Evolutionary conservation across 75 land plant species (phyloP), one percentile per base, ranked within the genome.

Genomic region (Adiantum capillusveneris): DNA sequence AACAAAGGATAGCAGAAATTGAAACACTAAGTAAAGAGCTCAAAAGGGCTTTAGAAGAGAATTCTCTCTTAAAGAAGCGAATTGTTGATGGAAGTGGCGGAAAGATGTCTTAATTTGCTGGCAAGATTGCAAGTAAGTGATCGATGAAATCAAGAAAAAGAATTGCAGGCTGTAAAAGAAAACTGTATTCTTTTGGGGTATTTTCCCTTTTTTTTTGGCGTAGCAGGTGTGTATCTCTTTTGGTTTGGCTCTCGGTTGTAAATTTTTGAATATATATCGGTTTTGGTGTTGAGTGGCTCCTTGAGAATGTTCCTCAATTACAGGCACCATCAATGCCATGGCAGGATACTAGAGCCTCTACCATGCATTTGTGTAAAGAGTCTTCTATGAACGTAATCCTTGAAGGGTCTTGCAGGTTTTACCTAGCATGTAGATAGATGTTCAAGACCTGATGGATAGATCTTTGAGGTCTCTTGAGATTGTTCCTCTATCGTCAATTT

Each of bases 1-100:
- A 85, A 51, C 25, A 68, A 31, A 50, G 73, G 6, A 65, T 79
- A 25, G 72, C 83, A 0, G 75, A 85, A 16, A 44, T 79, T n/a
- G 73, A 67, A 55, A 80, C 65, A 9, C 72, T 82, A 14, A 63
- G 63, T 26, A 58, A 59, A 25, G 76, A 59, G 17, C 39, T 79
- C 9, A 48, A 70, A 29, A 72, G 62, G 63, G 57, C 66, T 25
- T 75, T 63, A 52, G 80, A 81, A 31, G 70, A 79, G 19, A 84
- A 79, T 31, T n/a, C n/a, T n/a, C n/a, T n/a, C n/a, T n/a, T n/a
- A n/a, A n/a, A n/a, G n/a, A n/a, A n/a, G n/a, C n/a, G n/a, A n/a
- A n/a, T n/a, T n/a, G n/a, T n/a, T n/a, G n/a, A n/a, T n/a, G n/a
- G n/a, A n/a, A n/a, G n/a, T n/a, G n/a, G n/a, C n/a, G n/a, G n/a